phyloP scores from a whole-genome alignment of 345 rosid species.

The Zanthoxylum bungeanum region DNA sequence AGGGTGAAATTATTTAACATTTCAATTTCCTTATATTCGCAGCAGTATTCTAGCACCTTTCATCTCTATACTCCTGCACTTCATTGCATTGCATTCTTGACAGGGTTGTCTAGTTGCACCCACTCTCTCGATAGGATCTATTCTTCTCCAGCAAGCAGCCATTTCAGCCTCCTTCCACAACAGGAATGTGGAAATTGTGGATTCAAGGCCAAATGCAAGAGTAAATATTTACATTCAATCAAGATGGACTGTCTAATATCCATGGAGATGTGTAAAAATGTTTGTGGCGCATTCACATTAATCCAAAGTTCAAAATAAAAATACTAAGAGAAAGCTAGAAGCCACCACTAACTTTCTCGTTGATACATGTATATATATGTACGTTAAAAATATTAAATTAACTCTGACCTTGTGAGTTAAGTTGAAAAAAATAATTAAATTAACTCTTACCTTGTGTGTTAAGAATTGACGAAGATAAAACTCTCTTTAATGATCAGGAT shows the following conservation, averaged over 20 bases:
- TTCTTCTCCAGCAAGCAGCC: slow-evolving; percentile 94
- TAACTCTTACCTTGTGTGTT: slow-evolving; percentile 13
- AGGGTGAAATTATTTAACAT: slow-evolving; percentile 53
- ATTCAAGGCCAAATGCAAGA: slow-evolving; percentile 68
- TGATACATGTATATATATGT: background rate
- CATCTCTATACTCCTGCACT: background rate
- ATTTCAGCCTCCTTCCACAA: slow-evolving; percentile 94
- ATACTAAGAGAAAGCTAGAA: background rate
- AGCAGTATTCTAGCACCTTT: too few species aligned
- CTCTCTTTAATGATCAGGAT: slow-evolving; percentile 52
- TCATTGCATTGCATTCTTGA: background rate
- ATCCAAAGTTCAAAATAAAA: background rate
- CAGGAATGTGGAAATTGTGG: slow-evolving; percentile 89
- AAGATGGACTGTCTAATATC: too few species aligned
- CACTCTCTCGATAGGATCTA: slow-evolving; percentile 84
- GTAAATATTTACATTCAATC: too few species aligned
- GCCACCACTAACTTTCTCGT: too few species aligned
- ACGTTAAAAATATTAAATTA: background rate
- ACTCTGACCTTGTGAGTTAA: too few species aligned
- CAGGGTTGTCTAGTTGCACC: slow-evolving; percentile 94
- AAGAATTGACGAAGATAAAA: slow-evolving; percentile 11
- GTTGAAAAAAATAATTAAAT: background rate
- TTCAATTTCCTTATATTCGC: background rate
- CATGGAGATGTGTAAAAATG: background rate
- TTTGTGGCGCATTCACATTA: background rate